A percentile compares a stretch with the other conserved stretches of the same genome.
phyloP scores from a whole-genome alignment of 805 yeast species.

The Clavispora carvajalis region DNA sequence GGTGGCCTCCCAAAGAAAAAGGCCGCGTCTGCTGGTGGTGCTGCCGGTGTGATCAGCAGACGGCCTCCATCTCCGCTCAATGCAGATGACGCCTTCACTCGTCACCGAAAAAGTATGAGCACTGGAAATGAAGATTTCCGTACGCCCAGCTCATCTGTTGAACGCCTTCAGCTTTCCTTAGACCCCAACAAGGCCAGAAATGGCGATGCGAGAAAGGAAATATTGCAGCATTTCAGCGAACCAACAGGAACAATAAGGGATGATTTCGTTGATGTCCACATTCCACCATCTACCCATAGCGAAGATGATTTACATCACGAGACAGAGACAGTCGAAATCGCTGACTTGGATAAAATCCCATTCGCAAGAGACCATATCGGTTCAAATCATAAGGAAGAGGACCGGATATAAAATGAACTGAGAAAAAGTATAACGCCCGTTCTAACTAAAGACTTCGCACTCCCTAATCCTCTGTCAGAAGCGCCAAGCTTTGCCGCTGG shows the following conservation, averaged over 20 bases:
- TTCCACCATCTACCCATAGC: slow-evolving; percentile 22
- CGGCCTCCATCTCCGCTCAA: slow-evolving; percentile 14
- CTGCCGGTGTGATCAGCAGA: slow-evolving; percentile 14
- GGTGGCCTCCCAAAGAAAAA: slow-evolving; percentile 9
- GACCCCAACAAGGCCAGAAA: slow-evolving; percentile 14
- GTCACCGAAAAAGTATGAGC: slow-evolving; percentile 34
- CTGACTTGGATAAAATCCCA: slow-evolving; percentile 1
- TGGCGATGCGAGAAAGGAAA: no score
- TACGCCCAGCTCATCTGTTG: slow-evolving; percentile 21
- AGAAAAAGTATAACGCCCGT: slow-evolving; percentile 3
- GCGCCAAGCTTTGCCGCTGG: background rate
- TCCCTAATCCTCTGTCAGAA: background rate
- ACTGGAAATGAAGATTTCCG: slow-evolving; percentile 27
- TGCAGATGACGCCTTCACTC: slow-evolving; percentile 15
- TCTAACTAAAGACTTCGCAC: slow-evolving; percentile 1
- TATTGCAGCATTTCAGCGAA: no score
- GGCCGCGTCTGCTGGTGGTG: slow-evolving; percentile 19
- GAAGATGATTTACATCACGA: slow-evolving; percentile 4
- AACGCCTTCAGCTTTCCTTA: slow-evolving; percentile 18
- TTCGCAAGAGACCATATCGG: background rate
- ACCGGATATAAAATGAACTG: background rate
- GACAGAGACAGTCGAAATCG: slow-evolving; percentile 3
- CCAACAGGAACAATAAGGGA: slow-evolving; percentile 6
- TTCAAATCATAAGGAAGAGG: background rate
- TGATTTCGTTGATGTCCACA: slow-evolving; percentile 26